Evolutionary conservation across 176 grass and related monocot species (phyloP), one percentile per base, ranked within the genome.

Genomic region (Saccharum officinarum): DNA sequence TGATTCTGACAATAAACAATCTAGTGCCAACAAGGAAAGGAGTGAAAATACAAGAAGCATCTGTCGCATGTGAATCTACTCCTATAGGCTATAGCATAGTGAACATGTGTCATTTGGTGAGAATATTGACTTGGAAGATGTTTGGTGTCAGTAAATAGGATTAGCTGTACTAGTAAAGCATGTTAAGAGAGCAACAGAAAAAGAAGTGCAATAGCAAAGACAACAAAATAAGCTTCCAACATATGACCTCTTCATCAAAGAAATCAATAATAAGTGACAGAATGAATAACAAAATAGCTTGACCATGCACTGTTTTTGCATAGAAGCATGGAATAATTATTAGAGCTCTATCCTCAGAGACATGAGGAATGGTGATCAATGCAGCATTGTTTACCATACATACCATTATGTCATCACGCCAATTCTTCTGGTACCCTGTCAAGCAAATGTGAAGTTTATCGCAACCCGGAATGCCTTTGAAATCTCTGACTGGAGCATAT

Each of bases 391-490:
- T 68, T 91, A 91, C 88, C 95, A 94, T 93, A 98, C 95, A 89
- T 93, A 98, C 95, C 95, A 95, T 94, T 65, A 98, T 95, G 69
- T 93, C 87, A 14, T 93, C 87, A 10, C 95, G 91, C 57, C 78
- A 66, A 76, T 88, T 80, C 74, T 89, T 98, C 75, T 95, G 91
- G 87, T 98, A 98, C 55, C 95, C 95, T 57, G 95, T 98, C 74
- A 98, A 76, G 84, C 87, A 95, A 86, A 98, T 95, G 68, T 83
- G 42, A 15, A 98, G 78, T 13, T 81, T 89, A 34, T 89, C 69
- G 63, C 89, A 89, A 12, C 96, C 96, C 4, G 91, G 89, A 86
- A 98, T 95, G 63, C 91, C 96, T 47, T 62, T 88, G 10, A 79
- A 62, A 95, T 94, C 96, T 88, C 84, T 98, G 66, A 95, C 40